These are phyloP conservation scores for Pisolithus orientalis DNA, from an alignment of 768 basidiomycete genomes.

Conservation along the genomic window DNA sequence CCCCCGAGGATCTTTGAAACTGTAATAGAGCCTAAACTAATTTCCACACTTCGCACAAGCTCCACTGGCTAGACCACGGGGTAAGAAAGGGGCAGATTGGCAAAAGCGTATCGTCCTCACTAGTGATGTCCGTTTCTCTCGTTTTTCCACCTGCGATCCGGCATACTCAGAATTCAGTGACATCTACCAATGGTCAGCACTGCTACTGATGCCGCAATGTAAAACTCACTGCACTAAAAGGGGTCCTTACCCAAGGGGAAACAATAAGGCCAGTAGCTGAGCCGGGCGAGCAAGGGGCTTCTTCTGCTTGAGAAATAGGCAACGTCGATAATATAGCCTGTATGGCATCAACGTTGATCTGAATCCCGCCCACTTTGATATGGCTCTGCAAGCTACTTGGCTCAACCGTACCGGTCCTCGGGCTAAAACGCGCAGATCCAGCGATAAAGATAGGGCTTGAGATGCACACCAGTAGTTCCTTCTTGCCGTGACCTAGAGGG, in stretches of 20 bases:
- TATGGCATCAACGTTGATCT: conserved; percentile 40
- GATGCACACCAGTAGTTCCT: conserved; percentile 37
- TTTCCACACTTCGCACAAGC: conserved; percentile 33
- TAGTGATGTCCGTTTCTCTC: conserved; percentile 13
- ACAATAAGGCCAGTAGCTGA: conserved; percentile 3
- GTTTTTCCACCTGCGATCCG: conserved; percentile 5
- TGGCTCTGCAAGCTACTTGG: conserved; percentile 44
- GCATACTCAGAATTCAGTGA: conserved; percentile 8
- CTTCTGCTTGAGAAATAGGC: conserved; percentile 1
- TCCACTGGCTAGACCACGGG: conserved; percentile 12
- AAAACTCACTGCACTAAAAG: conserved; percentile 19
- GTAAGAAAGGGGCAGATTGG: not conserved
- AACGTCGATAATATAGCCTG: conserved; percentile 10
- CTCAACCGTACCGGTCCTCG: conserved; percentile 48
- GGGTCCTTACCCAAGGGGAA: conserved; percentile 24
- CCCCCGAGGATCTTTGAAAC: conserved; percentile 32
- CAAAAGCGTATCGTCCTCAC: conserved; percentile 7
- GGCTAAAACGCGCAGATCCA: conserved; percentile 52
- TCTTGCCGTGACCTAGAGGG: conserved; percentile 17
- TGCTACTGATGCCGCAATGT: not conserved
- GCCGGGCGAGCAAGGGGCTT: not conserved
- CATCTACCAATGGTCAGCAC: conserved; percentile 12
- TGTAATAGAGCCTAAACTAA: conserved; percentile 44
- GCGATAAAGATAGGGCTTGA: conserved; percentile 39
- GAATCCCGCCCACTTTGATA: conserved; percentile 41